Conservation (phyloP, 768 basidiomycete genomes). For the Omphalotus guepiniiformis region DNA sequence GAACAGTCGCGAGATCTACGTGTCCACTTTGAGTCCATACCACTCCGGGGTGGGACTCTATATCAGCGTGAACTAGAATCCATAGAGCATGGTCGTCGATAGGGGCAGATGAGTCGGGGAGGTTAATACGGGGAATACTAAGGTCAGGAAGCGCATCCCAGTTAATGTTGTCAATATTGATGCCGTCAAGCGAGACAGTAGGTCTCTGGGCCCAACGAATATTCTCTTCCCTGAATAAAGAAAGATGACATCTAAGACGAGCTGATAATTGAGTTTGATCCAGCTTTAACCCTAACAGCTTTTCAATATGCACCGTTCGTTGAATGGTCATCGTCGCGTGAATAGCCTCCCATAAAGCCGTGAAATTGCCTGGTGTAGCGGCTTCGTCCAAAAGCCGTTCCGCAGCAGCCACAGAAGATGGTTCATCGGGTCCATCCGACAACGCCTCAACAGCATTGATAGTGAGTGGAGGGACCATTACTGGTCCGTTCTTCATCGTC, state of each 20-base stretch:
- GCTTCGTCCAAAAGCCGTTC: background rate
- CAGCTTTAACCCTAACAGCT: background rate
- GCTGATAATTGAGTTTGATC: background rate
- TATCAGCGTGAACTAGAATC: background rate
- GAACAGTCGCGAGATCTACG: background rate
- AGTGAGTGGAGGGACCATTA: background rate
- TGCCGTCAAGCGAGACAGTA: background rate
- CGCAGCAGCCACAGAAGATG: background rate
- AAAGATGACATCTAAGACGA: background rate
- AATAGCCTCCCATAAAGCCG: background rate
- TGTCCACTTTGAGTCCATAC: background rate
- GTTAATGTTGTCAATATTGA: background rate
- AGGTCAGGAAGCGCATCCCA: background rate
- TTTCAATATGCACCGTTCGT: background rate
- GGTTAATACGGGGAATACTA: background rate
- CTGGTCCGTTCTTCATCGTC: background rate
- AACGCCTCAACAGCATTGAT: background rate
- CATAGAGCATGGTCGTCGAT: background rate
- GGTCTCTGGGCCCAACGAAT: background rate
- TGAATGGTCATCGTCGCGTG: background rate
- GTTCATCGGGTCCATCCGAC: background rate
- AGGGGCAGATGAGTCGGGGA: background rate
- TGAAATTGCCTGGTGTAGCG: background rate
- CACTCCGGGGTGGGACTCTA: background rate
- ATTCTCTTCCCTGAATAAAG: background rate